phyloP scores from a whole-genome alignment of 768 basidiomycete species.

The Kondoa subrosea region DNA sequence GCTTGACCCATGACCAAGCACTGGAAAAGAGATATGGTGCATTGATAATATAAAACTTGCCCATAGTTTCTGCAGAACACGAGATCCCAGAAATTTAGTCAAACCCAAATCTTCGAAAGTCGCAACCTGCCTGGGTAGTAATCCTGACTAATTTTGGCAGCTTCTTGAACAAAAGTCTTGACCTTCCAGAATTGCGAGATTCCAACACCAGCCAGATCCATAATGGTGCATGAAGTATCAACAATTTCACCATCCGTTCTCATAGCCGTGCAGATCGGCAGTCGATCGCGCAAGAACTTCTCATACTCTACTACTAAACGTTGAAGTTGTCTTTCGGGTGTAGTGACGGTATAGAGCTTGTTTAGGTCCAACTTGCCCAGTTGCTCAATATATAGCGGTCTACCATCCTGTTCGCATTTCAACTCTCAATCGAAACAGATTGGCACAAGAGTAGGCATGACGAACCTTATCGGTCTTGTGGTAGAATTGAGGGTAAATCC shows the following conservation, averaged over 20 bases:
- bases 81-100: neutral
- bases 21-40: constrained; percentile 81
- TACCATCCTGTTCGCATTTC: constrained; percentile 52
- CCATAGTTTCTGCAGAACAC: constrained; percentile 83
- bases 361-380: constrained; percentile 76
- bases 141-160: constrained; percentile 33
- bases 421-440: constrained; percentile 4
- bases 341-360: constrained; percentile 63
- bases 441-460: neutral
- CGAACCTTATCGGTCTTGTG: constrained; percentile 84
- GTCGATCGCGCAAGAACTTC: constrained; percentile 66
- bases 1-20: constrained; percentile 76
- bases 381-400: constrained; percentile 86
- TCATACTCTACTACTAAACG: constrained; percentile 89
- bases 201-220: constrained; percentile 55
- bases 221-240: constrained; percentile 93
- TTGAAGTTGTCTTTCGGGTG: constrained; percentile 68
- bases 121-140: constrained; percentile 22
- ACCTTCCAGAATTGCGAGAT: constrained; percentile 71
- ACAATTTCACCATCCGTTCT: constrained; percentile 54
- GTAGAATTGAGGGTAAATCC: constrained; percentile 36
- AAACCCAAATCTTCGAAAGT: no score
- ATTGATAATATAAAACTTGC: constrained; percentile 98
- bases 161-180: constrained; percentile 71
- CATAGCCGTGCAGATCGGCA: constrained; percentile 46